Percentiles rank a stretch among this genome's conserved stretches.
These are phyloP conservation scores for Aschersonia sp. DNA, from an alignment of 2,329 filamentous ascomycete species.

Conservation along the genomic window DNA sequence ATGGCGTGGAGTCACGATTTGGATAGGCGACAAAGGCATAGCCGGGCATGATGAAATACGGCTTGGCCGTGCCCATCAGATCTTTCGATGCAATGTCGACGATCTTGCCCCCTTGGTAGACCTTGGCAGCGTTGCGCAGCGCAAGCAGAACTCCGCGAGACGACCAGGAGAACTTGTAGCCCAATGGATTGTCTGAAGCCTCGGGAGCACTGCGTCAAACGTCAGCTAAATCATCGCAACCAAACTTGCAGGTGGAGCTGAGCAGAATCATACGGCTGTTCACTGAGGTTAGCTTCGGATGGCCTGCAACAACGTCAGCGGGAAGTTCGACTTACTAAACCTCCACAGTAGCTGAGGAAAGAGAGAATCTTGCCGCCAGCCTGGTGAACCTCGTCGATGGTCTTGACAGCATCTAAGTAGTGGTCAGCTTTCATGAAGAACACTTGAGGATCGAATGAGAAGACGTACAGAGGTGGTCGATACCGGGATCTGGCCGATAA, in stretches of 20 bases:
- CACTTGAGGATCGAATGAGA: too few relatives aligned
- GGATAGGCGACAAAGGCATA: slow-evolving; percentile 86
- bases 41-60: slow-evolving; percentile 76
- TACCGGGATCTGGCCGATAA: slow-evolving; percentile 41
- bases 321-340: neutral
- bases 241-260: neutral
- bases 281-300: too few relatives aligned
- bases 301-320: too few relatives aligned
- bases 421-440: too few relatives aligned
- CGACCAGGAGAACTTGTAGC: slow-evolving; percentile 76
- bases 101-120: slow-evolving; percentile 66
- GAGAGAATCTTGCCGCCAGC: slow-evolving; percentile 72
- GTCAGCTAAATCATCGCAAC: slow-evolving; percentile 35
- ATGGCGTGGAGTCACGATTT: slow-evolving; percentile 80
- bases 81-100: slow-evolving; percentile 40
- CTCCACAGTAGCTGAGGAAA: slow-evolving; percentile 74
- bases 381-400: slow-evolving; percentile 75
- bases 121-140: slow-evolving; percentile 71
- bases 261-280: neutral
- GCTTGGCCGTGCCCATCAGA: slow-evolving; percentile 52
- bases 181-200: slow-evolving; percentile 73
- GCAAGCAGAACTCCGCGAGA: slow-evolving; percentile 78
- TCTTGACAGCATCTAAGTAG: slow-evolving; percentile 63
- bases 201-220: slow-evolving; percentile 37
- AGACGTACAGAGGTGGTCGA: slow-evolving; percentile 45